Percentiles rank a stretch among this genome's conserved stretches.
Conservation (phyloP, 306 rosid species). For the Quercus alba region DNA sequence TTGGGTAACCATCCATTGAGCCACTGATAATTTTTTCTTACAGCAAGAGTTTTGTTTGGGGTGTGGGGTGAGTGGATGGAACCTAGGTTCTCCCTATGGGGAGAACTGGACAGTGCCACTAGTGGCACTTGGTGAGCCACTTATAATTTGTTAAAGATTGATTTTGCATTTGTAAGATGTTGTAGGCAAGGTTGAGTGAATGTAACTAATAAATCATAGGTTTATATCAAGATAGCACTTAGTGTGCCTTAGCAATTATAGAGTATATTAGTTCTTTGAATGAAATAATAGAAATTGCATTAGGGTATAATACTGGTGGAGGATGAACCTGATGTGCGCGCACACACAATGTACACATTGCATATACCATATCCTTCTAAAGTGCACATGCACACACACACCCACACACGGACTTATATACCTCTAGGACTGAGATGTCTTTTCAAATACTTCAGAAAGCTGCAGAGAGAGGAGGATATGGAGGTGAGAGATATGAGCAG, state of each 20-base stretch:
- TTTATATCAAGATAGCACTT: background rate
- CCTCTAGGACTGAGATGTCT: background rate
- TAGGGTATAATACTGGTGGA: background rate
- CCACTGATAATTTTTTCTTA: background rate
- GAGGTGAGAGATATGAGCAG: conserved; percentile 92
- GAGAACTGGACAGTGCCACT: no score
- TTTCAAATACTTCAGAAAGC: conserved; percentile 62
- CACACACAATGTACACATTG: background rate
- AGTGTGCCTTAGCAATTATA: background rate
- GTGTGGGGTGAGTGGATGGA: no score
- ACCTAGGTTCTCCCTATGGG: no score
- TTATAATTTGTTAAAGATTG: background rate
- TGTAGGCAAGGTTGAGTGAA: background rate
- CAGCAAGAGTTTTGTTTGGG: no score
- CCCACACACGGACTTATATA: background rate
- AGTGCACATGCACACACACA: no score
- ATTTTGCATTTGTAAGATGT: background rate
- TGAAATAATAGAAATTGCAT: background rate
- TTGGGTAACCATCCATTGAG: background rate
- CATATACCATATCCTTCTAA: background rate
- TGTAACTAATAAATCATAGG: background rate
- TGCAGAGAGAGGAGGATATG: conserved; percentile 88
- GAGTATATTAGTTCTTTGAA: background rate
- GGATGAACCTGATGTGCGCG: background rate
- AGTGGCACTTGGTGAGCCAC: no score